phyloP scores from a whole-genome alignment of 257 asterid genomes.

The Solanum piurae region DNA sequence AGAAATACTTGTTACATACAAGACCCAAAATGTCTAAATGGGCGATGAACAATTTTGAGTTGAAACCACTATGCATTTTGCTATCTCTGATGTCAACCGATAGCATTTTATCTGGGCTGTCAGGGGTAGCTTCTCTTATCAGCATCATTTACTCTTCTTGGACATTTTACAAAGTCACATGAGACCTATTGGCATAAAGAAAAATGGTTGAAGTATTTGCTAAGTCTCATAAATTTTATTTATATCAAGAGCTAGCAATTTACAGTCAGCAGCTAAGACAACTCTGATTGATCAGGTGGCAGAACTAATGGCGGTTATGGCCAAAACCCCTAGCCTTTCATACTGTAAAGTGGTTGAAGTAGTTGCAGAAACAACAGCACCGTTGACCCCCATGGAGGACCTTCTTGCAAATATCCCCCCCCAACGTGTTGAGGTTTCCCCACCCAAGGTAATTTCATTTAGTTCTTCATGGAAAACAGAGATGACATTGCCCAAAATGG shows the following conservation, averaged over 20 bases:
- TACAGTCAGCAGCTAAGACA: not conserved
- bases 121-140: not conserved
- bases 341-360: conserved; percentile 87
- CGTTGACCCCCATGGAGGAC: conserved; percentile 60
- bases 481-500: not conserved
- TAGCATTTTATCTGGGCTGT: not conserved
- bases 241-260: not conserved
- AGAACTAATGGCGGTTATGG: conserved; percentile 81
- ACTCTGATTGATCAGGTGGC: conserved; percentile 60
- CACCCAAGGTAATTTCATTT: conserved; percentile 34
- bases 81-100: not conserved
- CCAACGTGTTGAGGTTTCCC: conserved; percentile 23
- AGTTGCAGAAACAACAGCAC: conserved; percentile 84
- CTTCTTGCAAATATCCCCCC: conserved; percentile 75
- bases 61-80: not conserved
- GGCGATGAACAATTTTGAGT: not conserved
- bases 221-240: not conserved
- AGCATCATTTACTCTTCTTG: not conserved
- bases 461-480: not conserved
- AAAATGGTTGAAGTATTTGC: not conserved
- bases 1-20: not conserved
- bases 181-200: not conserved
- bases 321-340: conserved; percentile 58
- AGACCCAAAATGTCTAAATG: not conserved
- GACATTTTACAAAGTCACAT: not conserved